Evolutionary conservation across 164 flowering plant species (phyloP).

Genomic region (Aristolochia contorta): DNA sequence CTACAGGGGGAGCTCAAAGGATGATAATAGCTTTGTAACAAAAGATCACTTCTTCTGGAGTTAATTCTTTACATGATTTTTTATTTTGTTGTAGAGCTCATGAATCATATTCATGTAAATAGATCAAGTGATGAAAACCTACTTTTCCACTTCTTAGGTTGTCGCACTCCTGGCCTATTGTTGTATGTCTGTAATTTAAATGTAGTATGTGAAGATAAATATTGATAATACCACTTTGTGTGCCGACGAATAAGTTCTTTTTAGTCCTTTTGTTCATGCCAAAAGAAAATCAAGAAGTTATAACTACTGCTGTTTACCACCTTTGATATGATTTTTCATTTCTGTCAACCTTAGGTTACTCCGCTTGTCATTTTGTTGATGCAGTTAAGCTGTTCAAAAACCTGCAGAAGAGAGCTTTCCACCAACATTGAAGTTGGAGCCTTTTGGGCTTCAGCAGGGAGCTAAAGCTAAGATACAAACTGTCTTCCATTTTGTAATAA

Average conservation of each 20-base stretch:
- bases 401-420: too few species aligned
- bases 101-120: not conserved
- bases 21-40: constrained; percentile 17
- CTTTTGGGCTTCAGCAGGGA: too few species aligned
- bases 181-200: not conserved
- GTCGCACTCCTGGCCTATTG: not conserved
- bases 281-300: too few species aligned
- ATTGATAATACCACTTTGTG: not conserved
- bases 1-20: constrained; percentile 25
- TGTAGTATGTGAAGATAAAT: not conserved
- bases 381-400: too few species aligned
- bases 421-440: too few species aligned
- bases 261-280: not conserved
- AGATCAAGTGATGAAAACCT: not conserved
- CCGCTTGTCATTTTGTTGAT: too few species aligned
- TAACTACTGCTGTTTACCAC: too few species aligned
- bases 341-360: too few species aligned
- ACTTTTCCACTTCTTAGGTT: not conserved
- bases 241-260: not conserved
- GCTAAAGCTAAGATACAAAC: too few species aligned
- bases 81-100: not conserved
- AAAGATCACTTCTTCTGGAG: constrained; percentile 50
- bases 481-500: too few species aligned
- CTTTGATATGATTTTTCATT: too few species aligned
- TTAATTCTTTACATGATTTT: constrained; percentile 14